Conservation (phyloP, 2,329 filamentous ascomycete genomes). For the Ophiostoma ulmi region DNA sequence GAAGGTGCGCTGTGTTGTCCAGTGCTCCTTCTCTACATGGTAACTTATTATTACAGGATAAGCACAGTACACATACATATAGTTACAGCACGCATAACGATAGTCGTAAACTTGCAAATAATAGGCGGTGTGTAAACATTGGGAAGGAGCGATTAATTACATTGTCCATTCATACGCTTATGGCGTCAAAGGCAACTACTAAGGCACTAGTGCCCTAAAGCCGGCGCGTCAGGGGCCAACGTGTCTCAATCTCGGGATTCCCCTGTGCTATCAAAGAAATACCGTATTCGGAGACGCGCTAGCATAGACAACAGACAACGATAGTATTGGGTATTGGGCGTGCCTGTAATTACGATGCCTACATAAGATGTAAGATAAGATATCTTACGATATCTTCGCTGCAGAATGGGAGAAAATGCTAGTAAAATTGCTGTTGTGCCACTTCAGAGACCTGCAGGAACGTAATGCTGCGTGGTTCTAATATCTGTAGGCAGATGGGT, state of each 20-base stretch:
- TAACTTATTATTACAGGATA: too few relatives aligned
- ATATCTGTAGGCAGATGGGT: not conserved
- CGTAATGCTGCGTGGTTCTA: not conserved
- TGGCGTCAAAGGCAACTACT: not conserved
- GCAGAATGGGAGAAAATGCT: not conserved
- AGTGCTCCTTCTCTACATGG: not conserved
- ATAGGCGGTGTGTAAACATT: conserved; percentile 8
- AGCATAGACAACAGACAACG: not conserved
- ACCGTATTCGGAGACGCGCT: not conserved
- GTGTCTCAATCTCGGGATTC: conserved; percentile 4
- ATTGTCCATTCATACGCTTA: not conserved
- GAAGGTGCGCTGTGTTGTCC: conserved; percentile 7
- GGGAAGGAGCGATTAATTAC: conserved; percentile 5
- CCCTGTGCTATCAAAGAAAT: conserved; percentile 8
- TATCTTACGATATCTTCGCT: not conserved
- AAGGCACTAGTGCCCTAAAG: not conserved
- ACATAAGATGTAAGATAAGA: too few relatives aligned
- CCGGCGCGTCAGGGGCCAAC: conserved; percentile 4
- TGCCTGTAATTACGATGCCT: too few relatives aligned
- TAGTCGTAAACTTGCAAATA: not conserved
- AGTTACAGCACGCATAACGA: not conserved
- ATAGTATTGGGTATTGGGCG: not conserved
- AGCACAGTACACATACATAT: not conserved
- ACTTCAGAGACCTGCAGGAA: conserved; percentile 9
- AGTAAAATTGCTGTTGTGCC: conserved; percentile 4